A percentile compares a stretch with the other conserved stretches of the same genome.
Conservation (phyloP, 805 yeast species). For the Jamesozyma jinghongensis region DNA sequence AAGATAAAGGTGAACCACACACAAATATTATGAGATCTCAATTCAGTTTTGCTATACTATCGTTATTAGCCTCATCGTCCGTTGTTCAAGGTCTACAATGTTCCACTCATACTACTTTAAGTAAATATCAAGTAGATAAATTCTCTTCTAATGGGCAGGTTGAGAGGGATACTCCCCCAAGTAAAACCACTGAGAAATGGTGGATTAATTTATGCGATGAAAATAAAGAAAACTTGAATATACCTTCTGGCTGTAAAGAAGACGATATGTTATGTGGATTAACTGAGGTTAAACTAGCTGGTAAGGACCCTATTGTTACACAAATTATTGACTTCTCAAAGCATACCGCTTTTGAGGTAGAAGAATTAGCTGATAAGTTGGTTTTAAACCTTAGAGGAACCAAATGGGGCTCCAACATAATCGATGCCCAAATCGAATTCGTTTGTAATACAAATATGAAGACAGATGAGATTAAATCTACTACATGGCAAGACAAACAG, state of each 20-base stretch:
- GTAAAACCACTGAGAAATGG: conserved; percentile 55
- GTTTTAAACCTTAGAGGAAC: conserved; percentile 41
- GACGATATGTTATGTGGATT: conserved; percentile 76
- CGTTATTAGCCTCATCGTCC: not conserved
- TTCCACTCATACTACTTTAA: conserved; percentile 17
- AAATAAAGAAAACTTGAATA: conserved; percentile 22
- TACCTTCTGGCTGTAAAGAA: conserved; percentile 48
- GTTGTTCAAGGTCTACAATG: conserved; percentile 11
- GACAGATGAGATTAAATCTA: conserved; percentile 21
- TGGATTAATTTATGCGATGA: conserved; percentile 60
- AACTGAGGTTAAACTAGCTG: conserved; percentile 45
- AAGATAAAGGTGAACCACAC: too few species aligned
- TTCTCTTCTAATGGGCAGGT: conserved; percentile 37
- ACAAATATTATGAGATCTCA: not conserved
- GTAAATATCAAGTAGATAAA: conserved; percentile 18
- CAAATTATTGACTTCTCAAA: conserved; percentile 51
- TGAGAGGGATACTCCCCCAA: conserved; percentile 67
- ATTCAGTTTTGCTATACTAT: not conserved
- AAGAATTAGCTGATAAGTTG: conserved; percentile 29
- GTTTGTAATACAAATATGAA: conserved; percentile 37
- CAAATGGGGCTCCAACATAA: conserved; percentile 58
- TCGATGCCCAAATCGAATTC: conserved; percentile 41
- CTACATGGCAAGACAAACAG: conserved; percentile 20
- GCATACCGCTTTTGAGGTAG: conserved; percentile 21
- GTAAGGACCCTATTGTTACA: conserved; percentile 38